phyloP scores from a whole-genome alignment of 768 basidiomycete genomes.

The Leccinum subgranulosum region DNA sequence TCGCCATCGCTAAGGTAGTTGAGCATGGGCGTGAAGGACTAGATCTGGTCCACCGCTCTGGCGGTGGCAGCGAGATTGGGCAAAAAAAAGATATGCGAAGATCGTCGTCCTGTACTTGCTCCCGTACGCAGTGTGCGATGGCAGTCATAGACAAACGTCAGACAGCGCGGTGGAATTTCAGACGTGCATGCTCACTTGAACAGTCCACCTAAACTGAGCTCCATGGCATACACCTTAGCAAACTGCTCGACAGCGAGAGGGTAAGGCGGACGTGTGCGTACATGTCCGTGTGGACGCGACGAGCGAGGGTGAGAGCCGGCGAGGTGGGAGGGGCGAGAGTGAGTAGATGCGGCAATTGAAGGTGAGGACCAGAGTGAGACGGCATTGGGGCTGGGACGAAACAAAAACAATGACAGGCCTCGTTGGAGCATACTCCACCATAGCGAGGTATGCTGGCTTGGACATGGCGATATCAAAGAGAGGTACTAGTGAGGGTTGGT shows the following conservation, averaged over 20 bases:
- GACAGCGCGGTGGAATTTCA: not conserved
- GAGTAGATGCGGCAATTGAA: no score
- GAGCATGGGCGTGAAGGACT: constrained; percentile 80
- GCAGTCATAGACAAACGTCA: constrained; percentile 66
- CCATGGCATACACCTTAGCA: constrained; percentile 79
- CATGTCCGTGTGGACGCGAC: no score
- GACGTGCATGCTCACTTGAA: constrained; percentile 65
- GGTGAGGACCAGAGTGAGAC: no score
- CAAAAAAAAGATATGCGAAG: constrained; percentile 81
- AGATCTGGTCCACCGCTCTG: constrained; percentile 74
- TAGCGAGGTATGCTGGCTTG: no score
- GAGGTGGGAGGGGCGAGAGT: no score
- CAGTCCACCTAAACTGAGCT: constrained; percentile 87
- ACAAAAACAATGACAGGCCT: no score
- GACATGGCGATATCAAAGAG: no score
- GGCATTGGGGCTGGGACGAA: no score
- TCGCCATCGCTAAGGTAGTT: constrained; percentile 87
- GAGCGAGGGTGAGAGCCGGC: no score
- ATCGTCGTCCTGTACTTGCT: constrained; percentile 95
- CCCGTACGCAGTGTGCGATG: constrained; percentile 91
- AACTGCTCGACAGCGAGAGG: constrained; percentile 60
- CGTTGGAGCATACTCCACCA: no score
- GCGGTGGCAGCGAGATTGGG: constrained; percentile 72
- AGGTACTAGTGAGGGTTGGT: no score
- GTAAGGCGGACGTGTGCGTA: no score